Conservation (phyloP, 768 basidiomycete species). For the Lactifluus hygrophoroides region DNA sequence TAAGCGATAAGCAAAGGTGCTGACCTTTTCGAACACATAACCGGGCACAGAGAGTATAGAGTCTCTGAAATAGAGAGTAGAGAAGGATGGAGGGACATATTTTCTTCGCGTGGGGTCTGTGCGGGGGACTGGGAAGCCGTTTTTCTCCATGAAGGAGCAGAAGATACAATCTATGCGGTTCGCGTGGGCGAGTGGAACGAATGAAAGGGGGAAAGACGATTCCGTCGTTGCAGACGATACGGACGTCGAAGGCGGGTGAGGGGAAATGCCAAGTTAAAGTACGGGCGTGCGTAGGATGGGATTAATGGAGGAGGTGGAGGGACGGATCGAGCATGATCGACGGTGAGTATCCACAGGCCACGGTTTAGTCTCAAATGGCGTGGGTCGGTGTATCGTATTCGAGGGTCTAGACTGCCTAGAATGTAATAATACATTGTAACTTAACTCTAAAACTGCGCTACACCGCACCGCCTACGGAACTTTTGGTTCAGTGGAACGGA, state of each 20-base stretch:
- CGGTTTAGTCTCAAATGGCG: too few relatives aligned
- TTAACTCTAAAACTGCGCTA: too few relatives aligned
- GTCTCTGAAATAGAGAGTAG: constrained; percentile 49
- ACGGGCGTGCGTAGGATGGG: too few relatives aligned
- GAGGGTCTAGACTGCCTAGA: neutral
- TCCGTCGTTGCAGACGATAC: too few relatives aligned
- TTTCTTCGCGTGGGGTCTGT: constrained; percentile 32
- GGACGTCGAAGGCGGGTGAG: too few relatives aligned
- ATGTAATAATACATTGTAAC: neutral
- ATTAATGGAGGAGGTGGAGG: too few relatives aligned
- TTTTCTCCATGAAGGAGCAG: constrained; percentile 4
- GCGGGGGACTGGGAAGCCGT: neutral
- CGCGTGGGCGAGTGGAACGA: neutral
- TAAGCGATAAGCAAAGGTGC: constrained; percentile 13
- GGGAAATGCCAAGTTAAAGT: too few relatives aligned
- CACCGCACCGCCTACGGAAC: too few relatives aligned
- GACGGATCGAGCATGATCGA: constrained; percentile 15
- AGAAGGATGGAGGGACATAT: constrained; percentile 47
- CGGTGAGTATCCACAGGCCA: neutral
- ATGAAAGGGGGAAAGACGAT: neutral
- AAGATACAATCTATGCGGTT: neutral
- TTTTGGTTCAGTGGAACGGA: neutral
- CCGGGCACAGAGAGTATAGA: constrained; percentile 56
- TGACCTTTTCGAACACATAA: constrained; percentile 62
- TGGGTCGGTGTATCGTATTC: neutral